Percentiles rank a stretch among this genome's conserved stretches.
Conservation (phyloP, 169 alveolate species). For the Plasmodium gallinaceum region DNA sequence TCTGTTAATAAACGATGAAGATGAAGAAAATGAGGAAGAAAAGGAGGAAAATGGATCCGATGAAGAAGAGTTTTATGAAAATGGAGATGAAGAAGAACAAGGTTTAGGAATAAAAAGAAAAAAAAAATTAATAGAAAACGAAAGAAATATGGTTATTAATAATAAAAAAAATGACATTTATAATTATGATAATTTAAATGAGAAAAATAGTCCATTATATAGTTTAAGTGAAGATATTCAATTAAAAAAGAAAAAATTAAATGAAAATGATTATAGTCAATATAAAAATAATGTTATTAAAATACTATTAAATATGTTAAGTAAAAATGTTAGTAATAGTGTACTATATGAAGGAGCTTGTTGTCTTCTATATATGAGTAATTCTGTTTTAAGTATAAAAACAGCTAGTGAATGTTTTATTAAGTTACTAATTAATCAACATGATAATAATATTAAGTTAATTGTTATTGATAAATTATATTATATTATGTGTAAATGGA, state of each 20-base stretch:
- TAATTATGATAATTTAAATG: conserved; percentile 9
- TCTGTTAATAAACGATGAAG: conserved; percentile 44
- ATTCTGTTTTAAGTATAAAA: conserved; percentile 87
- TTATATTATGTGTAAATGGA: conserved; percentile 78
- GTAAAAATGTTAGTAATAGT: conserved; percentile 79
- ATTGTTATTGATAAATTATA: conserved; percentile 78
- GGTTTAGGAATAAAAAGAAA: not conserved
- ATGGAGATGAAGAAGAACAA: not conserved
- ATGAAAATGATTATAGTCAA: conserved; percentile 75
- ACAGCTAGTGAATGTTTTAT: conserved; percentile 92
- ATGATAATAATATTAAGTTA: conserved; percentile 94
- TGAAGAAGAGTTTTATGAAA: not conserved
- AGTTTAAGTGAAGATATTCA: conserved; percentile 51
- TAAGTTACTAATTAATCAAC: conserved; percentile 90
- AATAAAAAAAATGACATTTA: not conserved
- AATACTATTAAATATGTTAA: conserved; percentile 83
- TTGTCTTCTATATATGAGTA: conserved; percentile 87
- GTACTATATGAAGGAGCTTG: conserved; percentile 92
- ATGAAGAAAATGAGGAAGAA: conserved; percentile 39
- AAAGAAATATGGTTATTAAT: not conserved
- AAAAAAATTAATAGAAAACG: not conserved
- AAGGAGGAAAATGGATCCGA: not conserved
- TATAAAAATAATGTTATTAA: conserved; percentile 82
- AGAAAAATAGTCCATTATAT: conserved; percentile 27
- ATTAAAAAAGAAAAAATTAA: conserved; percentile 74